A percentile compares a stretch with the other conserved stretches of the same genome.
These are phyloP conservation scores for Tolypocladium cylindrosporum DNA, from an alignment of 2,329 filamentous ascomycete species.

Conservation along the genomic window DNA sequence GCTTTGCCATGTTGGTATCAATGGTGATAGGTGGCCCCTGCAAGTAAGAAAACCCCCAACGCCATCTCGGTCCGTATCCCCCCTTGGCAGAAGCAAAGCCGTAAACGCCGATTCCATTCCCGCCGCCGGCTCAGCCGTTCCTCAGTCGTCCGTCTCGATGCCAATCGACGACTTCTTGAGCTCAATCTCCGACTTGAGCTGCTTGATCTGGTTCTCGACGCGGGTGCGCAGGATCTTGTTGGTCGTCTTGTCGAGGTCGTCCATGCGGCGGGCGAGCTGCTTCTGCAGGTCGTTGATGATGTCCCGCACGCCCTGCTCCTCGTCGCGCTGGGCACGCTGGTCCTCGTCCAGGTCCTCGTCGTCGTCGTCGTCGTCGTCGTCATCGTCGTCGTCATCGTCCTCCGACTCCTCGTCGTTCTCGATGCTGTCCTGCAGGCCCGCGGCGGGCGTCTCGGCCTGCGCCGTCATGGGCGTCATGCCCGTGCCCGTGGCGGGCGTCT, in stretches of 20 bases:
- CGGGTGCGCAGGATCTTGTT: slow-evolving; percentile 41
- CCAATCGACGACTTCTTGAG: slow-evolving; percentile 34
- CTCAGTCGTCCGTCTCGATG: slow-evolving; percentile 26
- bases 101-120: background rate
- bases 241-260: slow-evolving; percentile 30
- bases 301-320: slow-evolving; percentile 44
- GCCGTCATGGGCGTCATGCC: slow-evolving; percentile 34
- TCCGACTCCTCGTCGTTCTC: slow-evolving; percentile 31
- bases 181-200: slow-evolving; percentile 33
- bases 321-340: slow-evolving; percentile 35
- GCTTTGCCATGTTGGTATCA: background rate
- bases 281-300: slow-evolving; percentile 44
- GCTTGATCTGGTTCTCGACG: slow-evolving; percentile 38
- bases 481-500: slow-evolving; percentile 30
- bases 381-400: slow-evolving; percentile 26
- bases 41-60: background rate
- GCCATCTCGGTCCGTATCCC: background rate
- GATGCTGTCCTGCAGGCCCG: slow-evolving; percentile 31
- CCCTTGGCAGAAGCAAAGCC: background rate
- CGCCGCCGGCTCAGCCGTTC: background rate
- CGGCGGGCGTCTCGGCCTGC: slow-evolving; percentile 33
- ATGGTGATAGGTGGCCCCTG: background rate
- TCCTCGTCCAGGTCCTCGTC: slow-evolving; percentile 46
- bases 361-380: slow-evolving; percentile 36
- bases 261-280: slow-evolving; percentile 34